phyloP scores from a whole-genome alignment of 192 early-diverging fungal genomes.

The Backusella parvicylindrica region DNA sequence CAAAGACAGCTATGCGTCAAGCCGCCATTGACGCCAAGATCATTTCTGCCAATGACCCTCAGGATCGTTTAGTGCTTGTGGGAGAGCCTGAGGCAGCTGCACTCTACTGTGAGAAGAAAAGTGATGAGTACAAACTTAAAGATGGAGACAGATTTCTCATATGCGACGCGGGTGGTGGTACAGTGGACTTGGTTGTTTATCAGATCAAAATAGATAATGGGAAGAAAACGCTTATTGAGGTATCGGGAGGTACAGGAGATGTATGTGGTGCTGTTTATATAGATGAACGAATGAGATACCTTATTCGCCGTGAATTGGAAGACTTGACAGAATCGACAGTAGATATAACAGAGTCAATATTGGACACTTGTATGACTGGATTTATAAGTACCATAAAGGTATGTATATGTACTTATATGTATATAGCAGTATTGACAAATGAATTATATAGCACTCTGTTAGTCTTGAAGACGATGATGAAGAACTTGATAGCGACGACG shows the following conservation, averaged over 20 bases:
- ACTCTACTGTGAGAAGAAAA: slow-evolving; percentile 41
- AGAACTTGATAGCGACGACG: slow-evolving; percentile 40
- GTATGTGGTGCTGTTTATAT: slow-evolving; percentile 42
- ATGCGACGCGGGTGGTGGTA: slow-evolving; percentile 50
- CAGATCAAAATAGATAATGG: slow-evolving; percentile 31
- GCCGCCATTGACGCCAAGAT: slow-evolving; percentile 40
- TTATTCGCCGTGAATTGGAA: slow-evolving; percentile 37
- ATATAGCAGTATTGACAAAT: not conserved
- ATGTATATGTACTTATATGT: not conserved
- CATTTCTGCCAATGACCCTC: slow-evolving; percentile 33
- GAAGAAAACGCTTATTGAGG: slow-evolving; percentile 34
- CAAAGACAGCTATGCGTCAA: slow-evolving; percentile 40
- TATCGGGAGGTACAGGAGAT: slow-evolving; percentile 41
- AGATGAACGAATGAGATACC: slow-evolving; percentile 34
- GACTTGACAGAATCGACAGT: not conserved
- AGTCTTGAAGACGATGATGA: slow-evolving; percentile 27
- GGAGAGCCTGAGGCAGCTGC: slow-evolving; percentile 44
- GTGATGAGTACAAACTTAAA: slow-evolving; percentile 35
- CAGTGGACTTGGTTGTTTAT: slow-evolving; percentile 50
- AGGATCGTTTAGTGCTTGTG: slow-evolving; percentile 39
- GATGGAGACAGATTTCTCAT: slow-evolving; percentile 46
- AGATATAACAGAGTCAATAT: slow-evolving; percentile 8
- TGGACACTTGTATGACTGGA: slow-evolving; percentile 37
- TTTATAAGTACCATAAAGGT: slow-evolving; percentile 11
- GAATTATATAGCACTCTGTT: not conserved